Evolutionary conservation across 2,329 filamentous ascomycete genomes (phyloP).

Genomic region (Nigrograna mackinnonii): DNA sequence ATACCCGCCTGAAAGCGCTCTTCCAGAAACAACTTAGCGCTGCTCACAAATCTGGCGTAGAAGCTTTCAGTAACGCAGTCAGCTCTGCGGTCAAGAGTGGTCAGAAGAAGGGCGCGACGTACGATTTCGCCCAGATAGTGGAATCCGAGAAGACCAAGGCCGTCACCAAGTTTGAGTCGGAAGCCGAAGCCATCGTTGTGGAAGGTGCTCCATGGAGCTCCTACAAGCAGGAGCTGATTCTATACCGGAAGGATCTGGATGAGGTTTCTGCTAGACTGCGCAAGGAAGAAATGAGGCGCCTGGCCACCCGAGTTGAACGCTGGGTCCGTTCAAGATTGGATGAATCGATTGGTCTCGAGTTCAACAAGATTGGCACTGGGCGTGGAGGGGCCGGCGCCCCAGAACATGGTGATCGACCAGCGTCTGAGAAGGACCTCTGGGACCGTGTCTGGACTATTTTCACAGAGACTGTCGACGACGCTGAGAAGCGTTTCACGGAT

Average conservation of each 20-base stretch:
- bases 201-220: conserved; percentile 85
- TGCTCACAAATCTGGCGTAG: conserved; percentile 85
- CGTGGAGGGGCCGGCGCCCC: conserved; percentile 81
- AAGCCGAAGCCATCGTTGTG: conserved; percentile 75
- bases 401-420: conserved; percentile 71
- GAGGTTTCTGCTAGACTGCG: conserved; percentile 83
- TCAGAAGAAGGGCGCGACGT: conserved; percentile 86
- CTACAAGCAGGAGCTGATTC: conserved; percentile 75
- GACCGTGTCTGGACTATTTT: conserved; percentile 93
- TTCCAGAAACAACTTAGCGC: conserved; percentile 88
- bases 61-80: conserved; percentile 85
- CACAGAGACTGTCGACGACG: conserved; percentile 78
- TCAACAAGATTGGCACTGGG: conserved; percentile 92
- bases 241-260: conserved; percentile 90
- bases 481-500: conserved; percentile 82
- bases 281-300: conserved; percentile 92
- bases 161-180: conserved; percentile 72
- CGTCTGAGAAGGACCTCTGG: conserved; percentile 85
- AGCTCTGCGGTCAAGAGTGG: conserved; percentile 84
- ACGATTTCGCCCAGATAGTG: conserved; percentile 96
- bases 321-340: conserved; percentile 89
- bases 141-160: conserved; percentile 78
- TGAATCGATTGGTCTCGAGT: conserved; percentile 88
- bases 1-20: conserved; percentile 82
- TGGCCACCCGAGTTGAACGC: conserved; percentile 88